Evolutionary conservation across 2,329 filamentous ascomycete species (phyloP).

Genomic region (Cytospora chrysosperma): DNA sequence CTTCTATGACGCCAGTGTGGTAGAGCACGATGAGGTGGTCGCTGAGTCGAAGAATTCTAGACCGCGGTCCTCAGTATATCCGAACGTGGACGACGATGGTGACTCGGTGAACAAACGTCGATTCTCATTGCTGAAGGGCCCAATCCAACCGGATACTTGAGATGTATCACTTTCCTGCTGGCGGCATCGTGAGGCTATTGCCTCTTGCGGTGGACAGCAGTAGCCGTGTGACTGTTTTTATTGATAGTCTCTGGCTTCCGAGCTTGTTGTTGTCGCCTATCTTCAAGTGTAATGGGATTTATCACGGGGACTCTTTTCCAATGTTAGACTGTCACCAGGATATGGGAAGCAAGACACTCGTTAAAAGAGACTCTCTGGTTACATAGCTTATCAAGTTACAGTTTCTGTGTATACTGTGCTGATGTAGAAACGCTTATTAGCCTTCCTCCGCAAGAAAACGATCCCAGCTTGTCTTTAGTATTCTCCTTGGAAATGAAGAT

Average conservation of each 20-base stretch:
- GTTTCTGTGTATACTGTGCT: neutral
- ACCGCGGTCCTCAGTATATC: neutral
- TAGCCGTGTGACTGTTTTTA: neutral
- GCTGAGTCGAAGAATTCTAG: neutral
- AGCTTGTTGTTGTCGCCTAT: neutral
- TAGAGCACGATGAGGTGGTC: neutral
- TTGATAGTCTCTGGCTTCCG: neutral
- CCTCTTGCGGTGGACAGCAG: too few relatives aligned
- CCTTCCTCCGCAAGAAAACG: neutral
- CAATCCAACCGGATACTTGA: neutral
- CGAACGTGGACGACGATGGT: neutral
- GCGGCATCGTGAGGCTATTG: neutral
- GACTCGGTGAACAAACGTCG: neutral
- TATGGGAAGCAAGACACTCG: neutral
- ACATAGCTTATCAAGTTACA: neutral
- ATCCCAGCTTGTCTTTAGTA: neutral
- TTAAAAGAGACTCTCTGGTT: neutral
- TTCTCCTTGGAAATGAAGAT: too few relatives aligned
- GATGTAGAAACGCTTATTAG: neutral
- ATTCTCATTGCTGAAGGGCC: neutral
- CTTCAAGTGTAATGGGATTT: neutral
- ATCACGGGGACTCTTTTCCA: neutral
- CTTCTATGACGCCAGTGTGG: conserved; percentile 1
- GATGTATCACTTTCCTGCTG: neutral
- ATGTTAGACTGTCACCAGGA: neutral